Evolutionary conservation across 768 basidiomycete genomes (phyloP).

Genomic region (Ramaria sp.): DNA sequence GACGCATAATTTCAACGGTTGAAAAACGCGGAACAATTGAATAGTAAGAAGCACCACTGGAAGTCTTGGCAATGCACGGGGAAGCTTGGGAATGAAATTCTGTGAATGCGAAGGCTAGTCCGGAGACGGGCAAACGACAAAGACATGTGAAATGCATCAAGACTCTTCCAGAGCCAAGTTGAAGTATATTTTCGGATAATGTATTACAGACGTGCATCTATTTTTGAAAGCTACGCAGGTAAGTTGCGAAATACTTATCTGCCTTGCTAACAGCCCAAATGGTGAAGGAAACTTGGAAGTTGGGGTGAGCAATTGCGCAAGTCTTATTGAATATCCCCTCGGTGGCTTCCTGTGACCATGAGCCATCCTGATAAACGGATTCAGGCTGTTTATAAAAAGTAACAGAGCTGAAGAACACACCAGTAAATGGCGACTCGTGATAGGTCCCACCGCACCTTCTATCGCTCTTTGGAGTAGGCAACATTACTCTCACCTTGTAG

Average conservation of each 20-base stretch:
- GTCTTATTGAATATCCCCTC: slow-evolving; percentile 90
- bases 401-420: slow-evolving; percentile 43
- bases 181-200: too few relatives aligned
- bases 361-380: slow-evolving; percentile 68
- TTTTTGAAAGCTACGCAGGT: neutral
- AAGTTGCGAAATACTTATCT: slow-evolving; percentile 55
- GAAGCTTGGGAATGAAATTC: too few relatives aligned
- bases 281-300: slow-evolving; percentile 94
- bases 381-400: too few relatives aligned
- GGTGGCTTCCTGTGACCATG: slow-evolving; percentile 93
- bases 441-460: slow-evolving; percentile 62
- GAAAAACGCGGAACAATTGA: too few relatives aligned
- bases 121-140: too few relatives aligned
- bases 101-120: too few relatives aligned
- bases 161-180: too few relatives aligned
- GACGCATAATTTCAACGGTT: too few relatives aligned
- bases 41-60: too few relatives aligned
- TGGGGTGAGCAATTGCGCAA: slow-evolving; percentile 75
- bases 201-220: too few relatives aligned
- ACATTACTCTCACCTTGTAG: slow-evolving; percentile 64
- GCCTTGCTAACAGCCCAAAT: slow-evolving; percentile 95
- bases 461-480: slow-evolving; percentile 49
- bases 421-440: slow-evolving; percentile 80
- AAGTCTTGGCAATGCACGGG: too few relatives aligned
- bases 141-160: too few relatives aligned